Base-by-base conservation (phyloP, 2,329 filamentous ascomycete genomes). In the Penicillium glabrum region DNA sequence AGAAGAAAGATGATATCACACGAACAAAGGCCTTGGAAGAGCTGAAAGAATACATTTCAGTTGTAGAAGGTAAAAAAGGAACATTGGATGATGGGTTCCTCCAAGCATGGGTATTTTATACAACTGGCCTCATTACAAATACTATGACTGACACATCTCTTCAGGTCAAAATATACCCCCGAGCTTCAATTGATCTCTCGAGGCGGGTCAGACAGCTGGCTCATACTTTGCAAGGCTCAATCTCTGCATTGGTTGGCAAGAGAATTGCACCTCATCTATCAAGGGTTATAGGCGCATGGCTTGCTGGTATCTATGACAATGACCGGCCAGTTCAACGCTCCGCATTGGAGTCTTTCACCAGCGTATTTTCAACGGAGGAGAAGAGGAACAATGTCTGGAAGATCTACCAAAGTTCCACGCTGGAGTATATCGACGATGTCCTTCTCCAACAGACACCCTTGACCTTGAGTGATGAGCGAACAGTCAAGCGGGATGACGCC, bases 21-120 rank as follows among this genome's bases (percentile, higher is more conserved):
- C 96, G 96, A 72, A 83, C 89, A 8, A 96, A 93, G 73, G 93
- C 91, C 0, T 79, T 99, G 27, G 93, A 98, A 66, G 93, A 98
- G 51, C 77, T 99, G 21, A 82, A 91, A 47, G 73, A 83, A 33
- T 83, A 89, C 69, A 79, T 90, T 39, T 80, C 83, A 79, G 72
- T 82, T 74, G 43, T 82, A 72, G 71, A 83, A 81, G 59, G 67
- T 21, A 64, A 80, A 54, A 78, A 82, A 64, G 85, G 83, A 26
- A 88, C 86, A 31, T 79, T 89, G 19, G 92, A 97, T 68, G 90
- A 96, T 65, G 82, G 87, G 11, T 77, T 98, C n/a, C 76, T 98
- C 54, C 89, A 95, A 65, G 89, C 90, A 69, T 98, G 93, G 93
- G 90, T 93, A 78, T 67, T 83, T 83, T 61, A 33, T 59, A 57